Base-by-base conservation (phyloP, 2,329 filamentous ascomycete genomes). In the Colletotrichum scovillei region DNA sequence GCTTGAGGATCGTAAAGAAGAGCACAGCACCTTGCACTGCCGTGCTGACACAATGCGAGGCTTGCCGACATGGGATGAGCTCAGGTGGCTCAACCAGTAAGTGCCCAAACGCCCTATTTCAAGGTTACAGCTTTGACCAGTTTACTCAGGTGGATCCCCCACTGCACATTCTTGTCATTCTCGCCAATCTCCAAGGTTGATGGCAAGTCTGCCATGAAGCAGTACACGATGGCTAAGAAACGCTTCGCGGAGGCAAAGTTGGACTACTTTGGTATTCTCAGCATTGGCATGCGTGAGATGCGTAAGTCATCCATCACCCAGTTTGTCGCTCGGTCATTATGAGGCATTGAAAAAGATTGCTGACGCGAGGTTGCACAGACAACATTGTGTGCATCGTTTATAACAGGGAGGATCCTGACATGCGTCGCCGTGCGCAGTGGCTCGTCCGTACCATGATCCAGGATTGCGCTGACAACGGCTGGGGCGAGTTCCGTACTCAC, bases 351-450 rank as follows among this genome's bases (percentile, higher is more conserved):
- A 4, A 7, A 49, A 7, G 22, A 35, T 22, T 12, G 22, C 56
- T 58, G 1, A 68, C 69, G 32, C 22, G 30, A 53, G 38, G n/a
- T 30, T 35, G 35, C 49, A 56, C 62, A 75, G 74, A 89, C 77
- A 85, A 89, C 76, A 89, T 90, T 70, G 84, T 88, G 3, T 87
- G 86, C 70, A 86, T 90, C 55, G 83, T 89, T 16, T 90, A 87
- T 76, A 83, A 90, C 73, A 81, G 84, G 5, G 81, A 82, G 49
- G 81, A 86, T 42, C 75, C 80, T 0, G 81, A 84, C 1, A 67
- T 68, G 26, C 83, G 86, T 75, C 74, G 80, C 24, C 79, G 81
- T 2, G 80, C 79, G 38, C 73, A 78, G 63, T 76, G 73, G 72
- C 71, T 79, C 12, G 78, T 84, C 74, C 74, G 79, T 5, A 81